A percentile compares a stretch with the other conserved stretches of the same genome.
phyloP scores from a whole-genome alignment of 768 basidiomycete species.

The Rhodocollybia butyracea region DNA sequence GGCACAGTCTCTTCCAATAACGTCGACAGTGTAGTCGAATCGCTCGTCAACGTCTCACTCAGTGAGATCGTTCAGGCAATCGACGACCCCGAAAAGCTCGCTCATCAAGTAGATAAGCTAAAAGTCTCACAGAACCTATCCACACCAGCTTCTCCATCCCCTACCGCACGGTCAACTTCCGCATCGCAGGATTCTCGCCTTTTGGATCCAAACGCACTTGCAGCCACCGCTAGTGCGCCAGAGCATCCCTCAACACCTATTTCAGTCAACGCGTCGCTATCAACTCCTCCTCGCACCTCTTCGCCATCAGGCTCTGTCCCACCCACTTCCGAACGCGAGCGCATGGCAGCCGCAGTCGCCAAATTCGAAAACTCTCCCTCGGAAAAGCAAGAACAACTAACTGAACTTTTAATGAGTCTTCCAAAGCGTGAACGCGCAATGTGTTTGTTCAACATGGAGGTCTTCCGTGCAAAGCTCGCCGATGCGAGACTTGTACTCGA shows the following conservation, averaged over 20 bases:
- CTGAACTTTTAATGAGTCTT: constrained; percentile 79
- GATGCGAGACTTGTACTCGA: constrained; percentile 84
- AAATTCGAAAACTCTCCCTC: constrained; percentile 48
- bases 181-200: constrained; percentile 69
- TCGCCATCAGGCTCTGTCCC: constrained; percentile 69
- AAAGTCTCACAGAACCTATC: constrained; percentile 25
- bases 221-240: constrained; percentile 83
- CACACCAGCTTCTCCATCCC: constrained; percentile 24
- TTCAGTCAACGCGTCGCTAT: constrained; percentile 67
- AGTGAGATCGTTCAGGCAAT: constrained; percentile 76
- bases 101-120: constrained; percentile 55
- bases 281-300: constrained; percentile 80
- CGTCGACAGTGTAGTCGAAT: constrained; percentile 65
- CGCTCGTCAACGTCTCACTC: constrained; percentile 65
- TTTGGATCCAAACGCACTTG: constrained; percentile 58
- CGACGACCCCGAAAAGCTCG: constrained; percentile 63
- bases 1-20: constrained; percentile 52
- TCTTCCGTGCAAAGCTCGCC: constrained; percentile 70
- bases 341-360: constrained; percentile 64
- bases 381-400: constrained; percentile 57
- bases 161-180: constrained; percentile 47
- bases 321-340: constrained; percentile 66
- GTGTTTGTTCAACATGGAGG: constrained; percentile 86
- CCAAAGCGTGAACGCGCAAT: constrained; percentile 87
- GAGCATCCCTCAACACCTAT: constrained; percentile 88